Conservation (phyloP, 495 filamentous ascomycete species). For the Xanthoparmelia taractica region DNA sequence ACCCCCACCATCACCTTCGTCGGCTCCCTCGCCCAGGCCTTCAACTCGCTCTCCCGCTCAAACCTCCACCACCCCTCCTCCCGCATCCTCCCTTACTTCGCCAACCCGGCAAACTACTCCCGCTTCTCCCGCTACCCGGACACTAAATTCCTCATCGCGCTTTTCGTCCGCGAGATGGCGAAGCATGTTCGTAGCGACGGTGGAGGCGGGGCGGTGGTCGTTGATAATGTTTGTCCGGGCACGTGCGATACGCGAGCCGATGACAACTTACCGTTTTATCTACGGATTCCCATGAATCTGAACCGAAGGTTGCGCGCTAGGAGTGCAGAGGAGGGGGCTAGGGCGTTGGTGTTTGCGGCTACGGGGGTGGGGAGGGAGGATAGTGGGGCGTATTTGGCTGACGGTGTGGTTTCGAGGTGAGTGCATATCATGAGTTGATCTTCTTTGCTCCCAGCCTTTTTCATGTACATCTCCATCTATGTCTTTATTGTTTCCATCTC, state of each 20-base stretch:
- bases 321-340: background rate
- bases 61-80: too few relatives aligned
- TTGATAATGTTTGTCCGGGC: slow-evolving; percentile 2
- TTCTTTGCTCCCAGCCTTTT: too few relatives aligned
- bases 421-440: too few relatives aligned
- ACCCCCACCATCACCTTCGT: too few relatives aligned
- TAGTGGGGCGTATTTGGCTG: background rate
- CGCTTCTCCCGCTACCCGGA: background rate
- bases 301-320: background rate
- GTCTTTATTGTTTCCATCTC: too few relatives aligned
- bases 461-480: too few relatives aligned
- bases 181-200: background rate
- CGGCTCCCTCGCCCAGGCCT: too few relatives aligned
- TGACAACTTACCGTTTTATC: background rate
- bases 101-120: background rate
- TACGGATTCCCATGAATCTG: background rate
- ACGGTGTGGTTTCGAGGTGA: background rate
- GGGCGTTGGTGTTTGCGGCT: background rate
- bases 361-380: background rate
- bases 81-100: background rate
- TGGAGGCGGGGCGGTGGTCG: background rate
- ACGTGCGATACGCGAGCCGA: background rate
- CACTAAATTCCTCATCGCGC: background rate
- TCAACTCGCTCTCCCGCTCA: too few relatives aligned
- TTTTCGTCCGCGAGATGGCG: background rate